These are phyloP conservation scores for Fusarium torreyae DNA, from an alignment of 2,329 filamentous ascomycete genomes.

Conservation along the genomic window DNA sequence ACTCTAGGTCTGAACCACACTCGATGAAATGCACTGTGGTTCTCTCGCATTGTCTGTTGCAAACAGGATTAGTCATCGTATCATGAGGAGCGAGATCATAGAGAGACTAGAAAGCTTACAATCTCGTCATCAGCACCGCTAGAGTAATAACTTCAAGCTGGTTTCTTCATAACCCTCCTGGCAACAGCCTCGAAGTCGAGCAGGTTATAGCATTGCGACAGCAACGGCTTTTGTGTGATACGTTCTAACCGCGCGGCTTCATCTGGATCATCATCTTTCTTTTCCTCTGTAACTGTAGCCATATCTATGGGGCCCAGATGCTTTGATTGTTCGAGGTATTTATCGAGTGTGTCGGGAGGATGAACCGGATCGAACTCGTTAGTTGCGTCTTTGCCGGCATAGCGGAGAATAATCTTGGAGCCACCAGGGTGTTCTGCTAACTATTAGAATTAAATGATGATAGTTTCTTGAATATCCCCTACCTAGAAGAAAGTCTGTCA, in stretches of 20 bases:
- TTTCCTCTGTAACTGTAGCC: constrained; percentile 80
- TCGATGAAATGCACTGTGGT: constrained; percentile 94
- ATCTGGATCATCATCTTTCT: constrained; percentile 68
- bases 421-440: constrained; percentile 86
- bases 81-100: constrained; percentile 1
- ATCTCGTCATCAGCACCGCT: constrained; percentile 76
- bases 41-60: constrained; percentile 87
- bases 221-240: constrained; percentile 79
- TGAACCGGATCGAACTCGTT: constrained; percentile 90
- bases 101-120: constrained; percentile 37
- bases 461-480: constrained; percentile 17
- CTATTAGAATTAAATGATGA: neutral
- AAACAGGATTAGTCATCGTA: too few species aligned
- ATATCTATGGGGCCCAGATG: constrained; percentile 92
- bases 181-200: constrained; percentile 97
- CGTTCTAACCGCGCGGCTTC: constrained; percentile 78
- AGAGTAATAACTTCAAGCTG: constrained; percentile 97
- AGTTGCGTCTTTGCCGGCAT: constrained; percentile 94
- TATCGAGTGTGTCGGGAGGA: constrained; percentile 87
- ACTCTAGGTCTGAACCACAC: constrained; percentile 95
- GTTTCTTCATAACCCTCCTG: constrained; percentile 90
- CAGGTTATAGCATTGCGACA: constrained; percentile 91
- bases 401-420: constrained; percentile 93
- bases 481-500: constrained; percentile 86
- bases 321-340: constrained; percentile 86